Conservation (phyloP, 2,329 filamentous ascomycete genomes). For the Beauveria australis region DNA sequence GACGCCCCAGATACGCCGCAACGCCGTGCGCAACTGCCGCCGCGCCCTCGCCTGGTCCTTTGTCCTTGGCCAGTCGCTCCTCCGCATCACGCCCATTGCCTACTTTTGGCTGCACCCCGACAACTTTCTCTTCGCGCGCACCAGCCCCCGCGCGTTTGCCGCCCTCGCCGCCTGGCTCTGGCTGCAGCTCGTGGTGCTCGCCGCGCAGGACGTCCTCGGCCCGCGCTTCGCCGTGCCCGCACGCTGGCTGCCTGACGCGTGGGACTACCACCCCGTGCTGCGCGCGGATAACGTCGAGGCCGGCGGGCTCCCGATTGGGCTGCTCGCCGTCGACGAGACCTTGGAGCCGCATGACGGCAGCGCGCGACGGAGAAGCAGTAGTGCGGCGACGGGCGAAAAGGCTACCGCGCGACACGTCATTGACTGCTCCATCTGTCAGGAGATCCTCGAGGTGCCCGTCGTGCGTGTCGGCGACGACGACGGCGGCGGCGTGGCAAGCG, state of each 20-base stretch:
- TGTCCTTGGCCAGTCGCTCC: constrained; percentile 70
- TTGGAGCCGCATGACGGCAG: background rate
- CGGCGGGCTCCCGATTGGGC: constrained; percentile 71
- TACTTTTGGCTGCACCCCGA: constrained; percentile 75
- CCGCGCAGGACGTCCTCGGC: constrained; percentile 74
- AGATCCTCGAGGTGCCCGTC: constrained; percentile 82
- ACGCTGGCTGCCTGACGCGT: constrained; percentile 63
- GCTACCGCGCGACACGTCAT: constrained; percentile 43
- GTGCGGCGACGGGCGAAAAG: constrained; percentile 21
- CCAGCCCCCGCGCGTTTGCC: constrained; percentile 57
- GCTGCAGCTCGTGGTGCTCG: constrained; percentile 74
- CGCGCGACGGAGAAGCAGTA: constrained; percentile 2
- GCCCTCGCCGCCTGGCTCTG: constrained; percentile 67
- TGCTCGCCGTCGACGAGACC: constrained; percentile 26
- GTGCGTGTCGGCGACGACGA: constrained; percentile 48
- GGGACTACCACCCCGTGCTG: constrained; percentile 91
- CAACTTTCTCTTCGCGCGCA: constrained; percentile 73
- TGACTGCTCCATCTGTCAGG: constrained; percentile 93
- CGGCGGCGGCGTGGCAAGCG: constrained; percentile 50
- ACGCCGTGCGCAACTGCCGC: constrained; percentile 82
- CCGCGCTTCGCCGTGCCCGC: constrained; percentile 77
- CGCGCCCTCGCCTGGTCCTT: constrained; percentile 89
- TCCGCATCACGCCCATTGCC: constrained; percentile 70
- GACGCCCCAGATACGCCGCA: constrained; percentile 86
- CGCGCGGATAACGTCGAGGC: constrained; percentile 75